Base-by-base conservation (phyloP, 352 stramenopile species). In the Phytopythium litorale region DNA sequence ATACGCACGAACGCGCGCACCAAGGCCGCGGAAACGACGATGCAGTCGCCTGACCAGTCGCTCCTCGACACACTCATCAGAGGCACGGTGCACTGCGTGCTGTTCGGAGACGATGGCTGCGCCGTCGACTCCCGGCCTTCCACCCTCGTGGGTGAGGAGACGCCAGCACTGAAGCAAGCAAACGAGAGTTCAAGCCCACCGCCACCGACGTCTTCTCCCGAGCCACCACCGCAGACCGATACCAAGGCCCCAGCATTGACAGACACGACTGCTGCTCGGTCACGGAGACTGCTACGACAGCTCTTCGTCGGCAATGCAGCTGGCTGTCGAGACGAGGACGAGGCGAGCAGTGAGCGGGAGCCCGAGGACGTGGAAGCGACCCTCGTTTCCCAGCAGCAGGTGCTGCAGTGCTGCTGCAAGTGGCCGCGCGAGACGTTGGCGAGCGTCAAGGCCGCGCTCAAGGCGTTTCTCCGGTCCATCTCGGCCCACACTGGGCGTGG, bases 41-140 rank as follows among this genome's bases (percentile, higher is more conserved):
- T 63, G 58, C 35, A 55, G 46, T 56, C 28, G 43, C 32, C 23
- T 56, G 50, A 56, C 55, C 66, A 60, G 42, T 58, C 46, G 25
- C 46, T 78, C 7, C 49, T 87, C 40, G 81, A 90, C 30, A 49
- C 25, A 37, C 67, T 91, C 32, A 51, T 88, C 11, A 33, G 60
- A 30, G 59, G 67, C 60, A 86, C 78, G 19, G 79, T 91, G 59
- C 60, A 59, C n/a, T 33, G 49, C 16, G 66, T 87, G 59, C 55
- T 85, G 38, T 84, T 87, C 50, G 30, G 52, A 38, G 67, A 71
- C 19, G 55, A 43, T 12, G 33, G 19, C 32, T 4, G 13, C 7
- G 21, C n/a, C 8, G 32, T 2, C n/a, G 35, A 49, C 4, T 16
- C 21, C 11, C 23, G 7, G 51, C 23, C 33, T 1, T 28, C 28